phyloP scores from a whole-genome alignment of 2,329 filamentous ascomycete species.

The Pseudogymnoascus sp. region DNA sequence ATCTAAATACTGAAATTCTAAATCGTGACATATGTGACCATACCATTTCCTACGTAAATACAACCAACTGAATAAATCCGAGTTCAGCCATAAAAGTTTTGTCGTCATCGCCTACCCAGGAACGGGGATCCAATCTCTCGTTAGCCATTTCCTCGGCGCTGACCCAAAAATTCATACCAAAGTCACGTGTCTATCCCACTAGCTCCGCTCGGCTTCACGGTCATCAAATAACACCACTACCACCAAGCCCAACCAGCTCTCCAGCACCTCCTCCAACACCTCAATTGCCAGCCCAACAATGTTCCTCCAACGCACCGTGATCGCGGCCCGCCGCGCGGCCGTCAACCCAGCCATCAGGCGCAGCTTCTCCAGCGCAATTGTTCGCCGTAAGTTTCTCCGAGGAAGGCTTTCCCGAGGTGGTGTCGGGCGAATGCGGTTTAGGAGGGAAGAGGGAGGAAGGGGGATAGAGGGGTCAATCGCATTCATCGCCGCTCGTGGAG shows the following conservation, averaged over 20 bases:
- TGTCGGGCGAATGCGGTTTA: constrained; percentile 10
- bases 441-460: not conserved
- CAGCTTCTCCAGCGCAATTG: constrained; percentile 53
- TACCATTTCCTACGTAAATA: not conserved
- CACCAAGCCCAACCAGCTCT: not conserved
- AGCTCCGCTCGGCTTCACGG: constrained; percentile 11
- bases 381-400: constrained; percentile 48
- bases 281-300: constrained; percentile 39
- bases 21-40: not conserved
- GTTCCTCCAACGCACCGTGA: constrained; percentile 59
- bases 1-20: not conserved
- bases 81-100: not conserved
- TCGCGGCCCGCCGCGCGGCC: constrained; percentile 55
- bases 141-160: not conserved
- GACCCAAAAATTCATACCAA: not conserved
- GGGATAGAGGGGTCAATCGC: not conserved
- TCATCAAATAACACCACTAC: constrained; percentile 13
- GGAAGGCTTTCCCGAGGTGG: not conserved
- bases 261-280: constrained; percentile 21
- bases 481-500: not conserved
- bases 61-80: not conserved
- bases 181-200: constrained; percentile 9
- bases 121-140: constrained; percentile 5
- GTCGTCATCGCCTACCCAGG: not conserved
- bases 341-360: constrained; percentile 49